These are phyloP conservation scores for Coemansia sp. DNA, from an alignment of 192 early-diverging fungal species.

Conservation along the genomic window DNA sequence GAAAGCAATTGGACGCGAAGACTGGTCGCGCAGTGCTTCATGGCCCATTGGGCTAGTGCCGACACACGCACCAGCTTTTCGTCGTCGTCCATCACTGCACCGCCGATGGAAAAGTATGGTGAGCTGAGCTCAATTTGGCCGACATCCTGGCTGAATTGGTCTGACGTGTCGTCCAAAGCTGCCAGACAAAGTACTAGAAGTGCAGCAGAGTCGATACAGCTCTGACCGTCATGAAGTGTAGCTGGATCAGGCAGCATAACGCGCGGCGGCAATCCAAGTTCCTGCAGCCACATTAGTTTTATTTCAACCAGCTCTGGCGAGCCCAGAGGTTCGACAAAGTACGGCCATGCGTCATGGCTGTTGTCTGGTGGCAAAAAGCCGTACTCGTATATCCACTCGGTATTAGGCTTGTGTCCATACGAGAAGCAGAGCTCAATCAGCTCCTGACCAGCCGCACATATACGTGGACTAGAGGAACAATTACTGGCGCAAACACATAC, in stretches of 20 bases:
- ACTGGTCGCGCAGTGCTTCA: neutral
- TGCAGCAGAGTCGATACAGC: constrained; percentile 1
- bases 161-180: constrained; percentile 21
- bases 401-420: constrained; percentile 35
- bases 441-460: neutral
- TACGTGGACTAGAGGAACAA: neutral
- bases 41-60: constrained; percentile 7
- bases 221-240: neutral
- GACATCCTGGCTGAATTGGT: constrained; percentile 8
- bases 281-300: constrained; percentile 35
- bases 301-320: constrained; percentile 14
- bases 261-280: constrained; percentile 22
- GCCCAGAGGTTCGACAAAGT: constrained; percentile 19
- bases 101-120: constrained; percentile 22
- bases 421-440: constrained; percentile 23
- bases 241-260: constrained; percentile 21
- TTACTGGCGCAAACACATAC: constrained; percentile 3
- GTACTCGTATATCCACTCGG: constrained; percentile 45
- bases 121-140: constrained; percentile 6
- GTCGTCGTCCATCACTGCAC: constrained; percentile 20
- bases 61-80: constrained; percentile 22
- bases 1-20: neutral
- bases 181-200: constrained; percentile 31
- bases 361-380: constrained; percentile 34
- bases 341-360: constrained; percentile 29